Base-by-base conservation (phyloP, 495 filamentous ascomycete species). In the Talaromyces wortmannii region DNA sequence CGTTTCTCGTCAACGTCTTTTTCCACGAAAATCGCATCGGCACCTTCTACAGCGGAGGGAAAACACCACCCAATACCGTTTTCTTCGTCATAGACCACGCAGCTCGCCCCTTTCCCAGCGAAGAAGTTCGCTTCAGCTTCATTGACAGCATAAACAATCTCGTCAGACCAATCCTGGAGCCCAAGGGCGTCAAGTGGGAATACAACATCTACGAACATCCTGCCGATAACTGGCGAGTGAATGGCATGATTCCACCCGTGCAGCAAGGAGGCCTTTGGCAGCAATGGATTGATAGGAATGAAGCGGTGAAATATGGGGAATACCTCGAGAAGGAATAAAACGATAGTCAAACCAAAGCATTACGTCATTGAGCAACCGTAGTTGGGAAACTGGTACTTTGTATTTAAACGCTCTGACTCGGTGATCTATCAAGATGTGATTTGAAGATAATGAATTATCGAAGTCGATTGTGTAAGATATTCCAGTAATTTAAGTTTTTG, bases 121-220 rank as follows among this genome's bases (percentile, higher is more conserved):
- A 50, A 30, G 55, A 56, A 31, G 47, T 51, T 3, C 46, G 55
- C 4, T n/a, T 50, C 5, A 23, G 10, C 3, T 56, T 56, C 23
- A 56, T 56, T 8, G 13, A 17, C 17, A 50, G 50, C 23, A 17
- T 58, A 31, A 58, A 58, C 31, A 8, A 49, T 5, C 47, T 54
- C n/a, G 56, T 54, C 15, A 3, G 36, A 23, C 56, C 56, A 4
- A 53, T 58, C 31, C 31, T 58, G 23, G 56, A 13, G 4, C 56
- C 56, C 4, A 53, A 53, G 44, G 50, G 31, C 3, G 31, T 58
- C 15, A 58, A 58, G 30, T 58, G 56, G 56, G 56, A 58, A 32
- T 58, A 53, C 29, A 58, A 58, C 31, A 58, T 58, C 45, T 58
- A 58, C 15, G 56, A 58, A 31, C 56, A 58, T 45, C 56, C 56